Percentiles rank a stretch among this genome's conserved stretches.
Evolutionary conservation across 441 rosid genomes (phyloP).

Genomic region (Pelargonium citronellum): DNA sequence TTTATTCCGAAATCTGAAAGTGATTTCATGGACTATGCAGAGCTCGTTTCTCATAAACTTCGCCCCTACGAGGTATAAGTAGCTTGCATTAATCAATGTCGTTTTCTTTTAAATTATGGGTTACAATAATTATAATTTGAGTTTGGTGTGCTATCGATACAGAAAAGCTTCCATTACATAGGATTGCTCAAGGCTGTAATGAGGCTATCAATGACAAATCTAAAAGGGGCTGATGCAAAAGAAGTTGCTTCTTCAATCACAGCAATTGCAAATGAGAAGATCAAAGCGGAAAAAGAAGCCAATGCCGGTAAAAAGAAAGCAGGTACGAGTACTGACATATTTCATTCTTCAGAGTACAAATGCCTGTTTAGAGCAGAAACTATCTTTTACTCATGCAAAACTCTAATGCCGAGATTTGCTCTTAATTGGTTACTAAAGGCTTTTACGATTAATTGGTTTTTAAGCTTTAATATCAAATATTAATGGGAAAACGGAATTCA

Average conservation of each 20-base stretch:
- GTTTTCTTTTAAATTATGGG: not conserved
- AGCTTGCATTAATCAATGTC: slow-evolving; percentile 6
- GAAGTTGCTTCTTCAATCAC: slow-evolving; percentile 70
- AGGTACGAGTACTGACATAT: slow-evolving; percentile 33
- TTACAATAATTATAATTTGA: slow-evolving; percentile 15
- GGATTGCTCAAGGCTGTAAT: slow-evolving; percentile 35
- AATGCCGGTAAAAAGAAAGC: slow-evolving; percentile 64
- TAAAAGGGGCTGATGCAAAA: slow-evolving; percentile 85
- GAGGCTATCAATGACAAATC: slow-evolving; percentile 58
- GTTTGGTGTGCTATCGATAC: slow-evolving; percentile 23
- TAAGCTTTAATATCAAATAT: not conserved
- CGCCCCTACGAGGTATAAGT: slow-evolving; percentile 56
- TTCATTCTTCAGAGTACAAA: not conserved
- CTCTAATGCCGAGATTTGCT: not conserved
- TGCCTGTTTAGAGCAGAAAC: too few relatives aligned
- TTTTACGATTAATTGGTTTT: not conserved
- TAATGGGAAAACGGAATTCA: not conserved
- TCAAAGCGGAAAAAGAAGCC: slow-evolving; percentile 84
- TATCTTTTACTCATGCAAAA: too few relatives aligned
- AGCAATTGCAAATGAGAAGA: slow-evolving; percentile 80
- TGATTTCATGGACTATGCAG: slow-evolving; percentile 86
- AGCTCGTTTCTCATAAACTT: slow-evolving; percentile 69
- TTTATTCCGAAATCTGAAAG: slow-evolving; percentile 92
- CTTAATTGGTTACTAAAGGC: not conserved
- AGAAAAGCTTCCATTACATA: slow-evolving; percentile 78